phyloP scores from a whole-genome alignment of 257 asterid species.

The Salvia hispanica region DNA sequence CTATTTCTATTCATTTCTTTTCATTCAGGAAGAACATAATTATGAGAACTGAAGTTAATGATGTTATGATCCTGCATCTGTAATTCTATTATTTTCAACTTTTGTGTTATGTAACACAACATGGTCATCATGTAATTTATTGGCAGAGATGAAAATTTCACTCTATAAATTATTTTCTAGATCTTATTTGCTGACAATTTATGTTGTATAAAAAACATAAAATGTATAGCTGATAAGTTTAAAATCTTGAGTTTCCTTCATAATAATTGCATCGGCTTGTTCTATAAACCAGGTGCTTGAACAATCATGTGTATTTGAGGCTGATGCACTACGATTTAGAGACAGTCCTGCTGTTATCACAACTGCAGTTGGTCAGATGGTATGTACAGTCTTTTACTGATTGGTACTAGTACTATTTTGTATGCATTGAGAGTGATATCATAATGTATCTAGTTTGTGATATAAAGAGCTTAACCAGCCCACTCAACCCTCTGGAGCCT shows the following conservation, averaged over 20 bases:
- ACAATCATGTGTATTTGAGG: slow-evolving; percentile 70
- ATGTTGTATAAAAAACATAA: background rate
- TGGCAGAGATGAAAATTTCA: background rate
- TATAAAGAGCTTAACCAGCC: background rate
- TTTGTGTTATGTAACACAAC: slow-evolving; percentile 1
- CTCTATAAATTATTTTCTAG: background rate
- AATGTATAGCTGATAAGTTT: background rate
- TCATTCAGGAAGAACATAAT: slow-evolving; percentile 6
- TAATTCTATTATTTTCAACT: background rate
- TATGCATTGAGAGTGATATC: background rate
- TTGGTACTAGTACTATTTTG: background rate
- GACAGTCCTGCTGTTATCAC: slow-evolving; percentile 53
- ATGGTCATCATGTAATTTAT: background rate
- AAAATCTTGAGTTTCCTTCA: slow-evolving; percentile 1
- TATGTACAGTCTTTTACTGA: slow-evolving; percentile 30
- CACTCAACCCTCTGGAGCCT: background rate
- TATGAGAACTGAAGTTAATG: slow-evolving; percentile 6
- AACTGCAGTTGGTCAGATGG: slow-evolving; percentile 94
- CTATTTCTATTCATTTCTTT: background rate
- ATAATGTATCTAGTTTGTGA: background rate
- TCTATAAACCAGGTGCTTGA: slow-evolving; percentile 62
- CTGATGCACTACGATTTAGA: slow-evolving; percentile 49
- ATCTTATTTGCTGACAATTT: slow-evolving; percentile 4
- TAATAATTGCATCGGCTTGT: slow-evolving; percentile 3
- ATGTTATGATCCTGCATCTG: slow-evolving; percentile 3